phyloP scores from a whole-genome alignment of 345 rosid species.

The Ricinus communis region DNA sequence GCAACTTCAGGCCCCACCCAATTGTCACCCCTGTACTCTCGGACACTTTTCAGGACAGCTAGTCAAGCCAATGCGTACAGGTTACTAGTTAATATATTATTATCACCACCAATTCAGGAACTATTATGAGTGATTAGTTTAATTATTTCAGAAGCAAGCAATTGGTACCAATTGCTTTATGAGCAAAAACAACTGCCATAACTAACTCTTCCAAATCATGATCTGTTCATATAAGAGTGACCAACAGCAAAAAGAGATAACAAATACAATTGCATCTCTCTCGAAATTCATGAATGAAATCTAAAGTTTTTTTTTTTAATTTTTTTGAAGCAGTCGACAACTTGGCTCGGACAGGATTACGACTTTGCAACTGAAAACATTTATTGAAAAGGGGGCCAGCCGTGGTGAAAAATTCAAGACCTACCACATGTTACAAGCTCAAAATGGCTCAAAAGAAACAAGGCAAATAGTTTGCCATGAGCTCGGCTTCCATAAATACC shows the following conservation, averaged over 20 bases:
- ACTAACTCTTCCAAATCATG: too few species aligned
- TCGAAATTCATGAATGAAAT: neutral
- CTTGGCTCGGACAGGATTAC: neutral
- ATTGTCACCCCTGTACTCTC: neutral
- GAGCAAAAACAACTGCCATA: neutral
- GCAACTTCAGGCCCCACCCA: constrained; percentile 4
- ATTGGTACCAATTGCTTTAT: neutral
- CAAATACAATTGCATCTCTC: too few species aligned
- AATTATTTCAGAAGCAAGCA: constrained; percentile 7
- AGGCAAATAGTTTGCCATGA: neutral
- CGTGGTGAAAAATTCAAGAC: neutral
- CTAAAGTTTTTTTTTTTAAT: neutral
- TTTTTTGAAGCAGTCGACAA: neutral
- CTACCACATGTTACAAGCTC: neutral
- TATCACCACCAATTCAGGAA: neutral
- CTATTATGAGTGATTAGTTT: constrained; percentile 2
- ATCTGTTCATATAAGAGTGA: neutral
- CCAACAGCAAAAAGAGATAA: neutral
- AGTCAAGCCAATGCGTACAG: neutral
- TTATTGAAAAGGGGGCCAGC: neutral
- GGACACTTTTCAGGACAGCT: neutral
- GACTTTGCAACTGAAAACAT: neutral
- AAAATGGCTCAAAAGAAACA: too few species aligned
- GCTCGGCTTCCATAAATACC: neutral
- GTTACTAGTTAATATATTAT: neutral